Base-by-base conservation (phyloP, 257 asterid species). In the Nicotiana noctiflora region DNA sequence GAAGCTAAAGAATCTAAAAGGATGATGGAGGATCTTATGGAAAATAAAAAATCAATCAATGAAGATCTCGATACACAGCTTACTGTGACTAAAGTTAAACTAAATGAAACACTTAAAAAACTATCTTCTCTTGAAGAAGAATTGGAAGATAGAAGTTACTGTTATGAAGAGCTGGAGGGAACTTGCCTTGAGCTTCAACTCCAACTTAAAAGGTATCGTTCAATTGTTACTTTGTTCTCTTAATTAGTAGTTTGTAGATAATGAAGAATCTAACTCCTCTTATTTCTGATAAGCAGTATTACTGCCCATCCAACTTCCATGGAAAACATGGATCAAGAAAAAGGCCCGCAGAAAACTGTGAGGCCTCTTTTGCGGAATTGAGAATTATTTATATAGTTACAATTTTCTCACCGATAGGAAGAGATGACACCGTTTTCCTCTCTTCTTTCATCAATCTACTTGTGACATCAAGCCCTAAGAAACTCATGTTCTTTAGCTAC, bases 151-250 rank as follows among this genome's bases (percentile, higher is more conserved):
- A 95, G 88, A 86, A 87, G 77, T 18, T 93, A 86, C 17, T 83
- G 87, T 66, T 95, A 93, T 80, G 90, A 90, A 79, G 97, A 93
- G 74, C 70, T 95, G 64, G 97, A 93, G 83, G 94, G 88, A 63
- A 89, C 92, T 3, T 91, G 97, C 79, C 91, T 91, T 32, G 98
- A 95, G 83, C 98, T 93, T 85, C 97, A 89, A 84, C 92, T 95
- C 61, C 96, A 91, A 74, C 97, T 95, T n/a, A 90, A 92, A 84
- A 93, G 99, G 98, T 91, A 82, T 46, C 18, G 9, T 6, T 21
- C 23, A 17, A 32, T 59, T 59, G 59, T 77, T 61, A 13, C 44
- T 77, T 77, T 59, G 72, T 25, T 21, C 11, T 40, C 81, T 12
- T 77, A 77, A 25, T 40, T 59, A 37, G 17, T 19, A 27, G 75